Percentiles rank a stretch among this genome's conserved stretches.
phyloP scores from a whole-genome alignment of 257 asterid species.

The Voacanga thouarsii region DNA sequence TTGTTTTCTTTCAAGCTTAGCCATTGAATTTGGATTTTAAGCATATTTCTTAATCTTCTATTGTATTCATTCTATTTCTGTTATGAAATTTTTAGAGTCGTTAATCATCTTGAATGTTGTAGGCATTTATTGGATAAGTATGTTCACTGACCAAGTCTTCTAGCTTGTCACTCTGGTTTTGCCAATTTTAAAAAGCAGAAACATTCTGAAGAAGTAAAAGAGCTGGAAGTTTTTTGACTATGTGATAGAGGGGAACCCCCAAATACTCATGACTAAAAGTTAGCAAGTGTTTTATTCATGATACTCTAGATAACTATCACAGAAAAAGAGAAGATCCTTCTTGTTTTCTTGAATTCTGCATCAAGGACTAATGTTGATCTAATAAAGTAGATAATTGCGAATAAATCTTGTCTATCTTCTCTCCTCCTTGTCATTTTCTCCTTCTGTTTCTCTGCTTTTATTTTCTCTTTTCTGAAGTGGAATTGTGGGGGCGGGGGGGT shows the following conservation, averaged over 20 bases:
- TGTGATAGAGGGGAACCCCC: background rate
- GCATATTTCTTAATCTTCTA: background rate
- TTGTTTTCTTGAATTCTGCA: background rate
- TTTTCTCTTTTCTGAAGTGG: background rate
- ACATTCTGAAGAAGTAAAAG: background rate
- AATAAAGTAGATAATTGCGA: background rate
- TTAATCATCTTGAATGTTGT: background rate
- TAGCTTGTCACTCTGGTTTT: background rate
- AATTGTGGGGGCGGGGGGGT: no score
- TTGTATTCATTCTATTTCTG: background rate
- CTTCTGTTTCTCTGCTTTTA: background rate
- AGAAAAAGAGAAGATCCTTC: background rate
- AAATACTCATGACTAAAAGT: background rate
- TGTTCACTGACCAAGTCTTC: background rate
- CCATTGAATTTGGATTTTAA: slow-evolving; percentile 1
- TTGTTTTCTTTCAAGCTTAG: background rate
- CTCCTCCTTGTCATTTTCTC: background rate
- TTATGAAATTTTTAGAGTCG: background rate
- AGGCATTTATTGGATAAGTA: no score
- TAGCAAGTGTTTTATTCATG: background rate
- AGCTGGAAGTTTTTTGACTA: background rate
- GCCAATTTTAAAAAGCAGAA: background rate
- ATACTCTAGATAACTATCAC: background rate
- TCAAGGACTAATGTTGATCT: background rate
- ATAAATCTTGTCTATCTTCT: background rate